These are phyloP conservation scores for Starmerella vaccinii DNA, from an alignment of 805 yeast species.

Conservation along the genomic window DNA sequence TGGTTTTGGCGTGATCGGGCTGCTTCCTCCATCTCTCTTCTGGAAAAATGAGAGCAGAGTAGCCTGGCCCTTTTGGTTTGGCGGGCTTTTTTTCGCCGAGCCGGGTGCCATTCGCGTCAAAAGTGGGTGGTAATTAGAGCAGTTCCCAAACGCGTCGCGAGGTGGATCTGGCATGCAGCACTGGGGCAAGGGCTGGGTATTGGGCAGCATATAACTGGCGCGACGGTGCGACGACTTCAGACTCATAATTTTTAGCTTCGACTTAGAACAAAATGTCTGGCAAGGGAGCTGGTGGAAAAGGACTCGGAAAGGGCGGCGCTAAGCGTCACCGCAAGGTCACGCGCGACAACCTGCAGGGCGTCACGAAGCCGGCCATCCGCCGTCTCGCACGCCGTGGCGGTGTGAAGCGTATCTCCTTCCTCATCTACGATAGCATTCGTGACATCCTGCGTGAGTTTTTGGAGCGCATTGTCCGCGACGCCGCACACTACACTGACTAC, in stretches of 20 bases:
- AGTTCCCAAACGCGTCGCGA: neutral
- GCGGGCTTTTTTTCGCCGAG: slow-evolving; percentile 5
- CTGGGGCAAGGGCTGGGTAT: neutral
- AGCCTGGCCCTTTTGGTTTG: slow-evolving; percentile 10
- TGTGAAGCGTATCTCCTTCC: slow-evolving; percentile 99
- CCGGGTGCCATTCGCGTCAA: slow-evolving; percentile 3
- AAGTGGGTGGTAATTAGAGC: neutral
- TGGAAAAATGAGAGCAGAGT: slow-evolving; percentile 20
- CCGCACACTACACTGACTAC: slow-evolving; percentile 98
- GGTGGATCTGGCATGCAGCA: neutral
- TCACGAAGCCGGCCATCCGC: slow-evolving; percentile 99
- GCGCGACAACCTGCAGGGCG: slow-evolving; percentile 99
- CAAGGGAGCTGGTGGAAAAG: slow-evolving; percentile 99
- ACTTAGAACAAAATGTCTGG: slow-evolving; percentile 68
- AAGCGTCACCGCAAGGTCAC: slow-evolving; percentile 99
- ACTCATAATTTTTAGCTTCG: neutral
- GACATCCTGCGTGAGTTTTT: slow-evolving; percentile 91
- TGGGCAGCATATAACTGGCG: neutral
- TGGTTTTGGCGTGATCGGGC: neutral
- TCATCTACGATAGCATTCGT: slow-evolving; percentile 98
- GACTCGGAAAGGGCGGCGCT: slow-evolving; percentile 99
- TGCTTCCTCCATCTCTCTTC: slow-evolving; percentile 1
- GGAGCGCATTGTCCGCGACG: slow-evolving; percentile 96
- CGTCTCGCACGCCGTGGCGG: slow-evolving; percentile 99
- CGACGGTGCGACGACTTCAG: neutral